Evolutionary conservation across 169 alveolate species (phyloP).

Genomic region (Theileria sp.): DNA sequence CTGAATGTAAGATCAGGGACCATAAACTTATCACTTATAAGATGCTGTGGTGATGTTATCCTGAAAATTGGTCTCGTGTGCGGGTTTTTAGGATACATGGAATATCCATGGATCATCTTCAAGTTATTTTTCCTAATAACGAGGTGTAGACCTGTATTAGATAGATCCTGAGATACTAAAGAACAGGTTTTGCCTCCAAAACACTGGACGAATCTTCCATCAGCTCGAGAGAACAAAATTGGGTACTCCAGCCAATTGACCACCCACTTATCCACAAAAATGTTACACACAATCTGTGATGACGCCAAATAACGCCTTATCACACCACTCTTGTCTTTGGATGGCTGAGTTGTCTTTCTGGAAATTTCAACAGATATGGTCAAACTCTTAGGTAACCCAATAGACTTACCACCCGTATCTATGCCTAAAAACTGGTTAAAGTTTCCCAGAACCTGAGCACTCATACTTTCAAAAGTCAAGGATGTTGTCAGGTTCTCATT

Average conservation of each 20-base stretch:
- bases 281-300: slow-evolving; percentile 53
- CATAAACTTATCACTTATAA: slow-evolving; percentile 44
- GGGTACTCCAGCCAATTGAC: slow-evolving; percentile 64
- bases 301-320: slow-evolving; percentile 44
- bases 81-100: slow-evolving; percentile 21
- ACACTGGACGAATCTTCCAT: slow-evolving; percentile 58
- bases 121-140: slow-evolving; percentile 46
- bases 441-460: slow-evolving; percentile 1
- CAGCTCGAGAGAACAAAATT: slow-evolving; percentile 53
- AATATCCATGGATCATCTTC: slow-evolving; percentile 37
- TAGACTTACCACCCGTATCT: not conserved
- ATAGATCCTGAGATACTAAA: slow-evolving; percentile 53
- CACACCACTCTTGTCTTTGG: slow-evolving; percentile 34
- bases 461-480: slow-evolving; percentile 47
- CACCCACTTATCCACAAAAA: slow-evolving; percentile 61
- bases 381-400: slow-evolving; percentile 29
- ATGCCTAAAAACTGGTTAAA: not conserved
- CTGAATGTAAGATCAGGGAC: slow-evolving; percentile 59
- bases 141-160: slow-evolving; percentile 52
- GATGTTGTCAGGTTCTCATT: slow-evolving; percentile 21
- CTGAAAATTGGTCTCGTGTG: slow-evolving; percentile 29
- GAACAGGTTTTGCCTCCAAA: slow-evolving; percentile 52
- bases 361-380: slow-evolving; percentile 47
- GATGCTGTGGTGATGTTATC: slow-evolving; percentile 33
- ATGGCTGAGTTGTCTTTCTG: slow-evolving; percentile 46